Evolutionary conservation across 495 filamentous ascomycete species (phyloP), one percentile per base, ranked within the genome.

Genomic region (Penicillium robsamsonii): DNA sequence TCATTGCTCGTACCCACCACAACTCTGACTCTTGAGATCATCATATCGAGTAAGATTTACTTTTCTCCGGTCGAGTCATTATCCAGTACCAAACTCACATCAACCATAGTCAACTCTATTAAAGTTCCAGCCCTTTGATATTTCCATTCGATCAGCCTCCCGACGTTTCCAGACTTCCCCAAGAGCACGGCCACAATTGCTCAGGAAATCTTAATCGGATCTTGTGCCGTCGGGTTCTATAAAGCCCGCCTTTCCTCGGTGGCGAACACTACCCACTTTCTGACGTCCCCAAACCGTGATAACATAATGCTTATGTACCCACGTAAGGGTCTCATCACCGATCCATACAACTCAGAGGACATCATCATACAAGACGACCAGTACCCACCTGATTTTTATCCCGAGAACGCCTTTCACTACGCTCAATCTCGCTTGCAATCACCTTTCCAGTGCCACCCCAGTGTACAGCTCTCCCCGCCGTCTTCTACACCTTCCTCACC

Each of bases 301-400:
- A 62, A 60, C 71, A 76, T 71, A 67, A 78, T 78, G 75, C 73
- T 73, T 70, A 73, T 75, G 68, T 66, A 74, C 62, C 72, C 75
- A 78, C 74, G 74, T 75, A 78, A 76, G 72, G 74, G 64, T 73
- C 67, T 75, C 68, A 76, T 74, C 72, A 76, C 70, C 60, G 70
- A 74, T 68, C 68, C 70, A 60, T 72, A 65, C 65, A 64, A 70
- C 52, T 46, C 63, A 48, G 68, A 76, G 44, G 60, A 72, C 58
- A 70, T 72, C 64, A 68, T 58, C 65, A 75, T 78, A 71, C 75
- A 78, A 73, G 75, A 76, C 74, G 72, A 74, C 51, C 72, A 74
- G 42, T 67, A 71, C 33, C 64, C 73, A 50, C 69, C 69, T 46
- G 71, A 75, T 12, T 67, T 68, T 33, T 54, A 54, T 46, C 59